Base-by-base conservation (phyloP, 73 alveolate species). In the Paramecium sexaurelia region DNA sequence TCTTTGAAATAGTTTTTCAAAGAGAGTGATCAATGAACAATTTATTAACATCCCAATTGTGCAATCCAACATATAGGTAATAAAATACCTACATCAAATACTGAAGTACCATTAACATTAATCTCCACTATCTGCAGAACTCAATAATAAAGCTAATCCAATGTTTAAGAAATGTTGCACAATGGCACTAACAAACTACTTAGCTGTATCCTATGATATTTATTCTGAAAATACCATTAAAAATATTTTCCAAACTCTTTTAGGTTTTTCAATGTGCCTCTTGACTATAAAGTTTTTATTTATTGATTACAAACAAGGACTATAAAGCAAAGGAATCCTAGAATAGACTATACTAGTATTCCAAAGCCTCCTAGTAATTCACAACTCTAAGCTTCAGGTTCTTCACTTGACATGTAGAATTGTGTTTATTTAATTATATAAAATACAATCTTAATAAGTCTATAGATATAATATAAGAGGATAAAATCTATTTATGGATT, bases 61-160 rank as follows among this genome's bases (percentile, higher is more conserved):
- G 11, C 90, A 78, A 78, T 78, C 90, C 37, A 78, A 20, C 90
- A 78, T 78, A 15, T 78, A 78, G 5, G 90, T 78, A 24, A 78
- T 78, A 43, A 78, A 78, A 78, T 78, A 78, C 86, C 86, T 71
- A 7, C 0, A 11, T 71, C 11, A 35, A 33, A 2, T 5, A 33
- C 1, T n/a, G 9, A 11, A 11, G 9, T 71, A 71, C 90, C 90
- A 78, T 45, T 40, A 19, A 78, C 90, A 78, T 78, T 78, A 37
- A 78, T 78, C 73, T 24, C 90, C 90, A 43, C 73, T 45, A 78
- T 78, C 90, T 11, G 43, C 55, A 29, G 33, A 22, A 24, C 75
- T 41, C 55, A 78, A 78, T 1, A 78, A 9, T 78, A 78, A 22
- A 7, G 90, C 90, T 26, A 78, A 78, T 19, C 90, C 90, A 45